A percentile compares a stretch with the other conserved stretches of the same genome.
Evolutionary conservation across 352 stramenopile species (phyloP).

Genomic region (Pythium brassicae): DNA sequence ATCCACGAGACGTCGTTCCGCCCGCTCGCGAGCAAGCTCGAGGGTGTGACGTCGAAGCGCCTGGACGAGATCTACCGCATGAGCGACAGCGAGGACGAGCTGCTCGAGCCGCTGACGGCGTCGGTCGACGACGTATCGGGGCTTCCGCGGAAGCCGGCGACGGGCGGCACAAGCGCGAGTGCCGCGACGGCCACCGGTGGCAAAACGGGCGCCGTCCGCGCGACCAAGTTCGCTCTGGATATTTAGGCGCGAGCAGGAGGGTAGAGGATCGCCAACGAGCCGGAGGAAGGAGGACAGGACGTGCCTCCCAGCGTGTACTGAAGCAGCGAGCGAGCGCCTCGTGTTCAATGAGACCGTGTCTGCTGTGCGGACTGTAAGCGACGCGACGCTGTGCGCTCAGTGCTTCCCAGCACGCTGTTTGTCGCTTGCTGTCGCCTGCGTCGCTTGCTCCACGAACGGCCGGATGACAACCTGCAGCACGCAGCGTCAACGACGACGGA

Average conservation of each 20-base stretch:
- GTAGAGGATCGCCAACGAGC: background rate
- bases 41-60: conserved; percentile 44
- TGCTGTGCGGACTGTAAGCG: background rate
- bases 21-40: conserved; percentile 43
- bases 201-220: conserved; percentile 22
- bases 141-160: conserved; percentile 31
- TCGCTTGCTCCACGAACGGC: conserved; percentile 37
- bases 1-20: conserved; percentile 63
- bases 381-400: conserved; percentile 4
- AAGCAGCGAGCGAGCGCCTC: background rate
- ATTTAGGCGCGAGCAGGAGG: conserved; percentile 10
- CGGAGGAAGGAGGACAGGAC: background rate
- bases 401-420: conserved; percentile 4
- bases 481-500: background rate
- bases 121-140: conserved; percentile 42
- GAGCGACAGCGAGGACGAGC: conserved; percentile 83
- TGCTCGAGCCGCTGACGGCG: conserved; percentile 54
- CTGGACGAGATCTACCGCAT: conserved; percentile 81
- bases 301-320: no score
- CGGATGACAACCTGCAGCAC: conserved; percentile 43
- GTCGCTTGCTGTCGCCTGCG: background rate
- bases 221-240: conserved; percentile 60
- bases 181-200: conserved; percentile 13
- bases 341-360: background rate
- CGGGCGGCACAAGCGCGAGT: conserved; percentile 12